Evolutionary conservation across 352 stramenopile genomes (phyloP).

Genomic region (Globisporangium paroecandrum): DNA sequence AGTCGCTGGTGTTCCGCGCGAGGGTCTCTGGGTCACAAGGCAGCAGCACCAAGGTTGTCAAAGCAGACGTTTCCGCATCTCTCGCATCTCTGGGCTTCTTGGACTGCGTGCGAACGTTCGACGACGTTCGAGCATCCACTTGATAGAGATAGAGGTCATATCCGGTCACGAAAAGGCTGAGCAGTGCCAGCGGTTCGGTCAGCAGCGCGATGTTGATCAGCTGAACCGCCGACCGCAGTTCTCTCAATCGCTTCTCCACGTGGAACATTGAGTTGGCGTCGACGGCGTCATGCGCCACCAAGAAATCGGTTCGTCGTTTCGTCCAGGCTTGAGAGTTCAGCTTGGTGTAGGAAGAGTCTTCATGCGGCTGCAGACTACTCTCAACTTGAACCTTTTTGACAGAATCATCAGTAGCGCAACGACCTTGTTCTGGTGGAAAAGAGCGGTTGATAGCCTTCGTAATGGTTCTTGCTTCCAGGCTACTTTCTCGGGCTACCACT

Average conservation of each 20-base stretch:
- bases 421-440: background rate
- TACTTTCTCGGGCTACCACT: background rate
- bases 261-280: background rate
- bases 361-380: background rate
- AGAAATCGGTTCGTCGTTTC: background rate
- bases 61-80: background rate
- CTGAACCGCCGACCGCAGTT: constrained; percentile 23
- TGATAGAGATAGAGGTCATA: constrained; percentile 23
- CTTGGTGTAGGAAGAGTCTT: background rate
- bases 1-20: background rate
- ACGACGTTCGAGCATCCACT: background rate
- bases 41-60: background rate
- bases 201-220: constrained; percentile 30
- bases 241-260: constrained; percentile 12
- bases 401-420: background rate
- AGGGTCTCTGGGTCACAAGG: constrained; percentile 1
- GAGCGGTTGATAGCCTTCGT: background rate
- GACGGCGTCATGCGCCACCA: background rate
- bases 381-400: background rate
- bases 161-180: constrained; percentile 17
- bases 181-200: constrained; percentile 23
- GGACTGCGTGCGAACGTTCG: background rate
- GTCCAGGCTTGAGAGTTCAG: background rate
- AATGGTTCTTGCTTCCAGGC: background rate
- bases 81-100: background rate